Evolutionary conservation across 495 filamentous ascomycete species (phyloP).

Genomic region (Thermothielavioides terrestris): DNA sequence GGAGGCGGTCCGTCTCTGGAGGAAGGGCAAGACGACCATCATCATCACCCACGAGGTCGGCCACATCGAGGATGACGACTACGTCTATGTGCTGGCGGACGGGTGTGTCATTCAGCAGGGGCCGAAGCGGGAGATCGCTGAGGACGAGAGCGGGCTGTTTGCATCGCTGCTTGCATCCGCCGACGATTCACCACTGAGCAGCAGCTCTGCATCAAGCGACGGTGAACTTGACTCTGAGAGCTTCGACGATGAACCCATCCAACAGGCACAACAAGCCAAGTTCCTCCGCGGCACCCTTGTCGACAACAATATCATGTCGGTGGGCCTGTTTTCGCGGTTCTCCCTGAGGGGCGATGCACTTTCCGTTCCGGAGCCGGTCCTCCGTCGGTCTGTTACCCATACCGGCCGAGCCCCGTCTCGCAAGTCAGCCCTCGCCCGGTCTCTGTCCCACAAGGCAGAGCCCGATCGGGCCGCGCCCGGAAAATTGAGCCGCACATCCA

Average conservation of each 20-base stretch:
- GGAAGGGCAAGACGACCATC: conserved; percentile 74
- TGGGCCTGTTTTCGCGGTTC: conserved; percentile 14
- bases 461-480: not conserved
- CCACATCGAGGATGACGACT: conserved; percentile 67
- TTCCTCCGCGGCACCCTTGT: conserved; percentile 11
- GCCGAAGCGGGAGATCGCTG: conserved; percentile 27
- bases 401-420: not conserved
- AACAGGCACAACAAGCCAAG: conserved; percentile 8
- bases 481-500: not conserved
- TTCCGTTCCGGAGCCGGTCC: not conserved
- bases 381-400: not conserved
- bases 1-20: conserved; percentile 63
- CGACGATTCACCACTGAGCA: conserved; percentile 8
- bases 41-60: conserved; percentile 88
- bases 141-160: conserved; percentile 26
- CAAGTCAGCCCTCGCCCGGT: no score
- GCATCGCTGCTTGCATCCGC: conserved; percentile 21
- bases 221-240: not conserved
- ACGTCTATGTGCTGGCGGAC: conserved; percentile 70
- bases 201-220: not conserved
- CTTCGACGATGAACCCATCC: conserved; percentile 2
- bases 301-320: conserved; percentile 1
- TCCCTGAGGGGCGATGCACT: not conserved
- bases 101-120: conserved; percentile 65
- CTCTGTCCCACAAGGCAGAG: not conserved